Conservation (phyloP, 768 basidiomycete genomes). For the Agrocybe chaxingu region DNA sequence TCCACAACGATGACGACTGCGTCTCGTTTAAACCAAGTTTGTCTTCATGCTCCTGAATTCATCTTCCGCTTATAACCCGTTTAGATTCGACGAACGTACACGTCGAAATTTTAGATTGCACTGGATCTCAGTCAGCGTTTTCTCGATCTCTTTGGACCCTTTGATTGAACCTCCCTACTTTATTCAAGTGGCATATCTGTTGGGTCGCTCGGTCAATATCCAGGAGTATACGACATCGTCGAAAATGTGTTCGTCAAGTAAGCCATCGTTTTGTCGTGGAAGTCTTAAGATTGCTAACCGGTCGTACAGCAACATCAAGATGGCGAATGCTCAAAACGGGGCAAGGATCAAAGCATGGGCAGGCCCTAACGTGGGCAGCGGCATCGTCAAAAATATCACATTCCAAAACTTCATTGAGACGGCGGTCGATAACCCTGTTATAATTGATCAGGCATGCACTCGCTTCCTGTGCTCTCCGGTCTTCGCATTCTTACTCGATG, state of each 20-base stretch:
- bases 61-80: constrained; percentile 16
- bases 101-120: constrained; percentile 56
- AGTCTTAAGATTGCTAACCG: neutral
- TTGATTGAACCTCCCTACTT: neutral
- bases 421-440: constrained; percentile 56
- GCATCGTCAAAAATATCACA: constrained; percentile 55
- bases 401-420: constrained; percentile 49
- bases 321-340: constrained; percentile 63
- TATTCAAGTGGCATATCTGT: constrained; percentile 50
- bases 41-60: neutral
- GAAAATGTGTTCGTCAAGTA: constrained; percentile 54
- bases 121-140: constrained; percentile 50
- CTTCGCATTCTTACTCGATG: neutral
- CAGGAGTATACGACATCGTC: constrained; percentile 55
- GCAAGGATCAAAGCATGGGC: constrained; percentile 70
- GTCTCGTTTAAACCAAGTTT: constrained; percentile 57
- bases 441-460: constrained; percentile 29
- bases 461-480: neutral
- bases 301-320: constrained; percentile 44
- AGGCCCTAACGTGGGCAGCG: constrained; percentile 54
- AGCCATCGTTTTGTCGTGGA: neutral
- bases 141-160: neutral
- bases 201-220: constrained; percentile 55
- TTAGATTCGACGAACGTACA: constrained; percentile 49
- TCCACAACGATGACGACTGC: constrained; percentile 57